Evolutionary conservation across 331 rosid species (phyloP), one percentile per base, ranked within the genome.

Genomic region (Stylosanthes scabra): DNA sequence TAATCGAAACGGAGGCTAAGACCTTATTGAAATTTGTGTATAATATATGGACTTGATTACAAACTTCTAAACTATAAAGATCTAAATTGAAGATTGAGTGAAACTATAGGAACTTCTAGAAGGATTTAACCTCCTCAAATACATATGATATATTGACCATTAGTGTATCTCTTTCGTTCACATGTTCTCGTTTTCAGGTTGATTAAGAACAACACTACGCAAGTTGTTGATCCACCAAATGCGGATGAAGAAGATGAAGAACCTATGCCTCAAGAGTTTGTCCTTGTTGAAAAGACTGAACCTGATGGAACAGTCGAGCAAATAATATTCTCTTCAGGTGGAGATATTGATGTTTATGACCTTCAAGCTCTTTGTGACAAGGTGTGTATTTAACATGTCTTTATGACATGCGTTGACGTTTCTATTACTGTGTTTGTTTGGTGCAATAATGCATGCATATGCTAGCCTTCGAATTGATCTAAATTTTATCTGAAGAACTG

Each of bases 351-450:
- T 82, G 68, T 94, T 74, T 94, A 90, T 77, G 99, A 91, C 84
- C 96, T 94, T 78, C 93, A 94, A 83, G 80, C 93, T 64, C 87
- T 90, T 11, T 94, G 97, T 57, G 99, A 94, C 79, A 91, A 91
- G 97, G 97, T 89, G 20, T 45, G 66, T 25, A 61, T 71, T 76
- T 65, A 71, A 60, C 34, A 2, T 13, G 27, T 44, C 39, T 52
- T 78, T 75, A 39, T 71, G 66, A 16, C 6, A 0, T 65, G 54
- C 42, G 39, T 60, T 74, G 76, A n/a, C 70, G 58, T 28, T 63
- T 51, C 60, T 47, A 31, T 52, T 20, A 14, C 15, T 1, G 56
- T 63, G 28, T 55, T 77, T 57, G 11, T 56, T 69, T 63, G 47
- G 39, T 34, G 39, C 4, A 34, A 34, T 34, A 3, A 4, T 34